phyloP scores from a whole-genome alignment of 306 rosid genomes.

The Vigna radiata region DNA sequence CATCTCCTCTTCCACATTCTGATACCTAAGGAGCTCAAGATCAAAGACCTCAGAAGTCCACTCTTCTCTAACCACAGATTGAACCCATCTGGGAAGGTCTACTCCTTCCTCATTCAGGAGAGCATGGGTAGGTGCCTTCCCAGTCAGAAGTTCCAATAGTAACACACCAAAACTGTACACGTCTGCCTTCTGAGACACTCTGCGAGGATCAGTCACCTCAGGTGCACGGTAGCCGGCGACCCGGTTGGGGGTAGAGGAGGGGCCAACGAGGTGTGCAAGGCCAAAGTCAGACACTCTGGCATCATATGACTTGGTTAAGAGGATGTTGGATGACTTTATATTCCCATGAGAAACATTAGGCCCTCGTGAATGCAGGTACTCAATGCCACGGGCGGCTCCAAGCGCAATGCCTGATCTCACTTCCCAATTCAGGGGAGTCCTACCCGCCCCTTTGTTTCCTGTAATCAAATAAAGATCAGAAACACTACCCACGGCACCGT shows the following conservation, averaged over 20 bases:
- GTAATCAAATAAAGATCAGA: conserved; percentile 30
- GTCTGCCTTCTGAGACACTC: conserved; percentile 75
- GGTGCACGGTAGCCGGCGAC: conserved; percentile 76
- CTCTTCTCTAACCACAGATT: conserved; percentile 72
- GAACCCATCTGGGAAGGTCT: conserved; percentile 82
- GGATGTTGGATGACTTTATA: conserved; percentile 71
- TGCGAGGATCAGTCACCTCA: conserved; percentile 72
- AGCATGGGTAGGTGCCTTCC: conserved; percentile 74
- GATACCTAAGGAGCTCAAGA: conserved; percentile 68
- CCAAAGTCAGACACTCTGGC: conserved; percentile 79
- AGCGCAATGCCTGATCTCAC: conserved; percentile 66
- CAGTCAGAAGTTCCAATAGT: conserved; percentile 75
- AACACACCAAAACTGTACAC: conserved; percentile 78
- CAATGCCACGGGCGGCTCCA: conserved; percentile 74
- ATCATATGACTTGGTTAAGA: conserved; percentile 62
- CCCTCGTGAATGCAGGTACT: conserved; percentile 69
- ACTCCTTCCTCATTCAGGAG: conserved; percentile 74
- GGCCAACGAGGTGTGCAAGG: conserved; percentile 70
- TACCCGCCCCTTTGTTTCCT: conserved; percentile 75
- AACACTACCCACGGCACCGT: conserved; percentile 10
- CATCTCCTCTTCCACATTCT: conserved; percentile 75
- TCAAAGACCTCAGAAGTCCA: conserved; percentile 80
- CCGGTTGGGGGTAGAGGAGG: conserved; percentile 66
- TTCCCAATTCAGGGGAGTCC: conserved; percentile 78
- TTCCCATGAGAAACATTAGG: conserved; percentile 72